Percentiles rank a stretch among this genome's conserved stretches.
These are phyloP conservation scores for Albifimbria verrucaria DNA, from an alignment of 2,329 filamentous ascomycete species.

Conservation along the genomic window DNA sequence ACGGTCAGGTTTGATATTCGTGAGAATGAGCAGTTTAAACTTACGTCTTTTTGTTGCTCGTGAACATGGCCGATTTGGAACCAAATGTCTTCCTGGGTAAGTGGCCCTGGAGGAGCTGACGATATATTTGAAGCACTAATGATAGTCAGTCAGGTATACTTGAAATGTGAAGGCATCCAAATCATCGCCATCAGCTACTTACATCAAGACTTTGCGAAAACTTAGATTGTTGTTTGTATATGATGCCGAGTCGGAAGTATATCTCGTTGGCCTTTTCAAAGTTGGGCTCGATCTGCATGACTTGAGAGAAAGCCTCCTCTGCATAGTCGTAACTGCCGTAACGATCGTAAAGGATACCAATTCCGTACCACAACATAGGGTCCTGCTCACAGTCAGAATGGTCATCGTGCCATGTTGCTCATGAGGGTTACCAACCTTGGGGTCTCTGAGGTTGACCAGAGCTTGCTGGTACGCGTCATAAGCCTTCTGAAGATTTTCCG, in stretches of 20 bases:
- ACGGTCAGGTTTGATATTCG: slow-evolving; percentile 28
- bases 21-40: slow-evolving; percentile 31
- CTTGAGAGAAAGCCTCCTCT: slow-evolving; percentile 95
- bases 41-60: slow-evolving; percentile 96
- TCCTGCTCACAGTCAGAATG: slow-evolving; percentile 52
- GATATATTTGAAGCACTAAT: slow-evolving; percentile 96
- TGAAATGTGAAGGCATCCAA: background rate
- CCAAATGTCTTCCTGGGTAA: slow-evolving; percentile 98
- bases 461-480: slow-evolving; percentile 97
- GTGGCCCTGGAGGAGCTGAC: slow-evolving; percentile 85
- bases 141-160: slow-evolving; percentile 5
- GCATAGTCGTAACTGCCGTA: slow-evolving; percentile 96
- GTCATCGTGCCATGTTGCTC: background rate
- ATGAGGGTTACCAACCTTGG: slow-evolving; percentile 63
- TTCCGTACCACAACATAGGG: slow-evolving; percentile 97
- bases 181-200: too few relatives aligned
- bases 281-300: slow-evolving; percentile 96
- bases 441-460: slow-evolving; percentile 85
- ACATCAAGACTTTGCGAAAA: slow-evolving; percentile 90
- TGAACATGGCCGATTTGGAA: slow-evolving; percentile 99
- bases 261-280: slow-evolving; percentile 99
- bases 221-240: slow-evolving; percentile 98
- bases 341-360: slow-evolving; percentile 93
- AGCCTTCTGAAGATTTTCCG: slow-evolving; percentile 94
- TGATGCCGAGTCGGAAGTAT: slow-evolving; percentile 97